phyloP scores from a whole-genome alignment of 495 filamentous ascomycete species.

The Xanthoparmelia taractica region DNA sequence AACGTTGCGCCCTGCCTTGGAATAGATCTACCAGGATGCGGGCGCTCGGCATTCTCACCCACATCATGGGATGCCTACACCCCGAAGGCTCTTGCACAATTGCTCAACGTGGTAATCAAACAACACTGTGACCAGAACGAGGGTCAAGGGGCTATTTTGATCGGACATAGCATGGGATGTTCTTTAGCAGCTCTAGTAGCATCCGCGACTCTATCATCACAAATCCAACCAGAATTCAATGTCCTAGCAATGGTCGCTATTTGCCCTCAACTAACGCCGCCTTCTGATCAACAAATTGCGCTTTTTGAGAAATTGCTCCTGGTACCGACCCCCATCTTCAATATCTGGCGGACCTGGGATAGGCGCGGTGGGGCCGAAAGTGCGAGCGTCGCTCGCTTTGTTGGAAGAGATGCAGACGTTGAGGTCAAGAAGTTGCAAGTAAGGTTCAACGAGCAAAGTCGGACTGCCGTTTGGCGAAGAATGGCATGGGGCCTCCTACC shows the following conservation, averaged over 20 bases:
- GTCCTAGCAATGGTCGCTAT: conserved; percentile 72
- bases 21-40: conserved; percentile 86
- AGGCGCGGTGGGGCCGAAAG: conserved; percentile 69
- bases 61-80: conserved; percentile 72
- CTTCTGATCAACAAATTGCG: conserved; percentile 45
- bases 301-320: conserved; percentile 49
- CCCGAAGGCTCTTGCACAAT: conserved; percentile 62
- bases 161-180: conserved; percentile 85
- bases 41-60: conserved; percentile 63
- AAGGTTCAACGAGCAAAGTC: conserved; percentile 75
- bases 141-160: conserved; percentile 68
- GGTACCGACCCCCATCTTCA: conserved; percentile 64
- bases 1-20: conserved; percentile 83
- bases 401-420: conserved; percentile 62
- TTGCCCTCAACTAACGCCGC: conserved; percentile 63
- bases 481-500: conserved; percentile 71
- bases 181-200: conserved; percentile 69
- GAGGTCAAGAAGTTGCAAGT: conserved; percentile 73
- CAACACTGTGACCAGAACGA: conserved; percentile 55
- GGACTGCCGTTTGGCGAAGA: conserved; percentile 70
- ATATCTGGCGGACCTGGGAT: conserved; percentile 75
- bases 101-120: conserved; percentile 66
- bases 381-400: conserved; percentile 69
- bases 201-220: conserved; percentile 56
- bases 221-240: conserved; percentile 49